A percentile compares a stretch with the other conserved stretches of the same genome.
Evolutionary conservation across 2,329 filamentous ascomycete genomes (phyloP).

Genomic region (Penicillium sp.): DNA sequence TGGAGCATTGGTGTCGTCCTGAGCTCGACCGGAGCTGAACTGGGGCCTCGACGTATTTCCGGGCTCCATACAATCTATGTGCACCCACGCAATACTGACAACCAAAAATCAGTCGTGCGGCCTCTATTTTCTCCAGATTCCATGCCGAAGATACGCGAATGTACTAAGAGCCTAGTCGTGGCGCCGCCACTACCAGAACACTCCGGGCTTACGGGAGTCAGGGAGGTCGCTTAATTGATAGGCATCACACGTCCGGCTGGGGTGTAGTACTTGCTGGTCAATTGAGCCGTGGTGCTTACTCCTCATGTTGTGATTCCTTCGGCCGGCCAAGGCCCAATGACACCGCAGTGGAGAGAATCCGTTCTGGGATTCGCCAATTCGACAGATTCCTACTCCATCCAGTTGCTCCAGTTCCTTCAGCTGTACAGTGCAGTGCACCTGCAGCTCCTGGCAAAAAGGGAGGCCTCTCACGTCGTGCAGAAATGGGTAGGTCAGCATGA

Average conservation of each 20-base stretch:
- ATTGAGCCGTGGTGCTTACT: background rate
- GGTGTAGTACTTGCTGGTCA: background rate
- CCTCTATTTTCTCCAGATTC: background rate
- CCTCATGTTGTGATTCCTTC: constrained; percentile 6
- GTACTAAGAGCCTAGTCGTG: constrained; percentile 1
- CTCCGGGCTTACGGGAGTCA: constrained; percentile 2
- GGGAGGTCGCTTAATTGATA: constrained; percentile 8
- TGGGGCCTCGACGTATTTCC: constrained; percentile 12
- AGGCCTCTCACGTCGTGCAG: constrained; percentile 6
- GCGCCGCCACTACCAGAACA: constrained; percentile 13
- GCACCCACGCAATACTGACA: background rate
- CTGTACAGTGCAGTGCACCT: background rate
- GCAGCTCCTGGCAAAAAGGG: background rate
- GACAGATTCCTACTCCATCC: constrained; percentile 7
- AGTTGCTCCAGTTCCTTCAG: constrained; percentile 5
- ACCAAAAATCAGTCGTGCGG: background rate
- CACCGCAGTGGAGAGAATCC: constrained; percentile 5
- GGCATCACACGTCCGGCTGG: background rate
- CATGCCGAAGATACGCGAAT: background rate
- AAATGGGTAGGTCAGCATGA: background rate
- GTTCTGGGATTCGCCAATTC: constrained; percentile 16
- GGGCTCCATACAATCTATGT: background rate
- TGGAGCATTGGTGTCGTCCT: background rate
- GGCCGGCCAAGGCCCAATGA: constrained; percentile 10
- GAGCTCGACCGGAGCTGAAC: constrained; percentile 23